Evolutionary conservation across 129 eudicot species (phyloP).

Genomic region (Artemisia tridentata): DNA sequence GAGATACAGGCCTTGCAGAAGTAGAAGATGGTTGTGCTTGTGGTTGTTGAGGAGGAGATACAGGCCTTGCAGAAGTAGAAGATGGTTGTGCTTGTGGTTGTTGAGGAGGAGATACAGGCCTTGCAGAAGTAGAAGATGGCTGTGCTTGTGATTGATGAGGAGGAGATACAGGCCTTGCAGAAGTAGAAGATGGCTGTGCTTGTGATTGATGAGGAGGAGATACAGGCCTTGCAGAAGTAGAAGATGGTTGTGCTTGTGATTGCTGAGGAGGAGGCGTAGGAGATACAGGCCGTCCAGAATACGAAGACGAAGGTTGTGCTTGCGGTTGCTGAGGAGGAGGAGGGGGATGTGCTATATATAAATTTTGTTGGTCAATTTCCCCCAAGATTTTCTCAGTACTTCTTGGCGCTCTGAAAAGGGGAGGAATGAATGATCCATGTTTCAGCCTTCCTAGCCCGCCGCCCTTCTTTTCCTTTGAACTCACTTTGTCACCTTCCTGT

Average conservation of each 20-base stretch:
- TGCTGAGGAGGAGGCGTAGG: slow-evolving; percentile 2
- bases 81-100: not conserved
- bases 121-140: slow-evolving; percentile 17
- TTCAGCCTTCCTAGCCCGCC: slow-evolving; percentile 33
- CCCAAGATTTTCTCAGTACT: slow-evolving; percentile 93
- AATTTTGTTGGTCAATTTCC: slow-evolving; percentile 58
- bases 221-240: no score
- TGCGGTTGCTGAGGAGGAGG: slow-evolving; percentile 5
- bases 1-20: not conserved
- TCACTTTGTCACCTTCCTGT: slow-evolving; percentile 53
- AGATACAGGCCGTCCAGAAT: no score
- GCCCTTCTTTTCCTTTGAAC: slow-evolving; percentile 51
- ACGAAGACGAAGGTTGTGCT: not conserved
- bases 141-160: slow-evolving; percentile 22
- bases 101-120: slow-evolving; percentile 23
- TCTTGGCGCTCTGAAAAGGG: slow-evolving; percentile 79
- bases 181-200: no score
- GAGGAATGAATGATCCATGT: slow-evolving; percentile 61
- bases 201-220: no score
- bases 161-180: no score
- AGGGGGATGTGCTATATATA: slow-evolving; percentile 28
- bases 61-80: not conserved
- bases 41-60: not conserved
- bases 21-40: slow-evolving; percentile 11
- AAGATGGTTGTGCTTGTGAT: no score